Evolutionary conservation across 257 asterid genomes (phyloP).

Genomic region (Schizonepeta tenuifolia): DNA sequence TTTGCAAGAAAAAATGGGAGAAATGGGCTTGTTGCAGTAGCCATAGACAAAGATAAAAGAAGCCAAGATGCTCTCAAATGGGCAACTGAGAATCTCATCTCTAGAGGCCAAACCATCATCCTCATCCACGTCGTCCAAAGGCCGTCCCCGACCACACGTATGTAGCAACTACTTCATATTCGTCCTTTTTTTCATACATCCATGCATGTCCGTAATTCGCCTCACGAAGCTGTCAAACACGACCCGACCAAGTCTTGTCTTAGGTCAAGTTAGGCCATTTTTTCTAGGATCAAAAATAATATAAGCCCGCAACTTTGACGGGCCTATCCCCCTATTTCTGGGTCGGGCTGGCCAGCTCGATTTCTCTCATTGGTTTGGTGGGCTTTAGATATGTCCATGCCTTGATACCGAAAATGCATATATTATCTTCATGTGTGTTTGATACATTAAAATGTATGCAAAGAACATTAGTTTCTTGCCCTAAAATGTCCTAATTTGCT

Average conservation of each 20-base stretch:
- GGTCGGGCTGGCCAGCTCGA: background rate
- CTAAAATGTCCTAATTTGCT: background rate
- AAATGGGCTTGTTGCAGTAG: constrained; percentile 82
- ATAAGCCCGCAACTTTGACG: background rate
- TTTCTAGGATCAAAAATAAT: background rate
- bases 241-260: background rate
- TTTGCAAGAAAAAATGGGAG: constrained; percentile 39
- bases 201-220: background rate
- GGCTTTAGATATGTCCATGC: background rate
- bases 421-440: background rate
- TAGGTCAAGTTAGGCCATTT: background rate
- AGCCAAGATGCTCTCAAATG: constrained; percentile 89
- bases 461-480: background rate
- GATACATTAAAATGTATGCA: background rate
- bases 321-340: background rate
- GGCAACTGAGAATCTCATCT: constrained; percentile 72
- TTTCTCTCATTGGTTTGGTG: too few species aligned
- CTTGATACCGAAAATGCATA: background rate
- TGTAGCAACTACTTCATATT: background rate
- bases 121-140: constrained; percentile 75
- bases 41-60: constrained; percentile 79
- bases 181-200: background rate
- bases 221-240: background rate
- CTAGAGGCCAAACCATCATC: constrained; percentile 72
- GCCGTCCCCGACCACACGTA: constrained; percentile 33